Conservation (phyloP, 202 grass and related monocot species). For the Bolboschoenoplectus hybrid region DNA sequence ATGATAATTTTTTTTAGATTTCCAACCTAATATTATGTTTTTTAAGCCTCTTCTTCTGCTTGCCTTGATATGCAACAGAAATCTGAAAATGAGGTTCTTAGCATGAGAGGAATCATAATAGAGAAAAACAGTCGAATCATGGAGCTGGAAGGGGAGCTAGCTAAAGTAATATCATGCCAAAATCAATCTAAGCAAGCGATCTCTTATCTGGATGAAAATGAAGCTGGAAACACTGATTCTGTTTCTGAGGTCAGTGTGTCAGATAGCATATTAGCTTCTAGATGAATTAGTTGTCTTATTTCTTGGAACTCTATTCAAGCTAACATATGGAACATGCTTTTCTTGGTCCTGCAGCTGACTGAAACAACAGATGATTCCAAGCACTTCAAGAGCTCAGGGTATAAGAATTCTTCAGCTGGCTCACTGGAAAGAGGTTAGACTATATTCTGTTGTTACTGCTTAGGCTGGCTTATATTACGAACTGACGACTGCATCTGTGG, state of each 20-base stretch:
- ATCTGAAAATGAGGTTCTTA: conserved; percentile 55
- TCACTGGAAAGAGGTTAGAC: background rate
- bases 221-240: background rate
- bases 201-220: conserved; percentile 34
- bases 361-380: conserved; percentile 5
- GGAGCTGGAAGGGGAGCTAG: conserved; percentile 57
- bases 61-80: conserved; percentile 48
- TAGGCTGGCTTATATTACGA: background rate
- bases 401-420: conserved; percentile 6
- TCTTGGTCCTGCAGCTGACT: background rate
- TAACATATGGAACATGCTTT: background rate
- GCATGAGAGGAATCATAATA: conserved; percentile 46
- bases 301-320: conserved; percentile 17
- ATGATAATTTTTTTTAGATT: background rate
- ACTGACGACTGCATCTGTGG: background rate
- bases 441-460: conserved; percentile 13
- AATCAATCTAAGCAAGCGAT: conserved; percentile 39
- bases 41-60: conserved; percentile 1
- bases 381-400: background rate
- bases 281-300: background rate
- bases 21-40: conserved; percentile 20
- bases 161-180: conserved; percentile 48
- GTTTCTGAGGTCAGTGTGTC: conserved; percentile 17
- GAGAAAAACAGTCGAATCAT: conserved; percentile 49
- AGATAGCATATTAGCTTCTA: background rate